Conservation (phyloP, 2,329 filamentous ascomycete species). For the Ascomycota sp. region DNA sequence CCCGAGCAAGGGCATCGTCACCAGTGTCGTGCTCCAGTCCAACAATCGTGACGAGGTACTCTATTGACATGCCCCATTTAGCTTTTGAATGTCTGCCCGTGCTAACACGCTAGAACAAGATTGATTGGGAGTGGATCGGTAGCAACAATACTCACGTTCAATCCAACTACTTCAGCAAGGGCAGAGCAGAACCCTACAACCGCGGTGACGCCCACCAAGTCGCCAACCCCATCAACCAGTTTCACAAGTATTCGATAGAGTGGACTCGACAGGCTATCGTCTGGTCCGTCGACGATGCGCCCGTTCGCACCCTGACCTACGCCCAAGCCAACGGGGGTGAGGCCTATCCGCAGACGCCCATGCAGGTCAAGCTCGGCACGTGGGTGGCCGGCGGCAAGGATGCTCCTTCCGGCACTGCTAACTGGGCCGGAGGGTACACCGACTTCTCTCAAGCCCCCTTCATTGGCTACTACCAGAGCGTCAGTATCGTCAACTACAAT, state of each 20-base stretch:
- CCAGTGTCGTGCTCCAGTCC: slow-evolving; percentile 74
- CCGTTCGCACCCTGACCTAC: slow-evolving; percentile 40
- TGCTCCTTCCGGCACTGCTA: slow-evolving; percentile 49
- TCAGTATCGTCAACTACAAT: slow-evolving; percentile 32
- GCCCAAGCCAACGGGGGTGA: slow-evolving; percentile 34
- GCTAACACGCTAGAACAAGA: slow-evolving; percentile 22
- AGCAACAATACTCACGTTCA: slow-evolving; percentile 49
- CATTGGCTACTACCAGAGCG: slow-evolving; percentile 33
- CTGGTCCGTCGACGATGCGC: slow-evolving; percentile 43
- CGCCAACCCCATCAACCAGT: slow-evolving; percentile 22
- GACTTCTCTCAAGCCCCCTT: slow-evolving; percentile 32
- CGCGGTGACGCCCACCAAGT: slow-evolving; percentile 44
- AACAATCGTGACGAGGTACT: slow-evolving; percentile 52
- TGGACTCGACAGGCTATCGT: slow-evolving; percentile 44
- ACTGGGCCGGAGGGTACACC: slow-evolving; percentile 43
- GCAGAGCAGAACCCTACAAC: slow-evolving; percentile 49
- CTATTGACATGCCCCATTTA: too few species aligned
- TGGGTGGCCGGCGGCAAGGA: slow-evolving; percentile 39
- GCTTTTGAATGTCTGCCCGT: background rate
- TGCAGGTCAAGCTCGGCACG: slow-evolving; percentile 48
- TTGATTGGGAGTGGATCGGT: slow-evolving; percentile 92
- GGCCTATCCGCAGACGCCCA: slow-evolving; percentile 53
- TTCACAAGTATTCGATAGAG: slow-evolving; percentile 47
- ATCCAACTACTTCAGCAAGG: slow-evolving; percentile 69
- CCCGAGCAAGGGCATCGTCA: slow-evolving; percentile 69